phyloP scores from a whole-genome alignment of 768 basidiomycete genomes.

The Suillus paluster region DNA sequence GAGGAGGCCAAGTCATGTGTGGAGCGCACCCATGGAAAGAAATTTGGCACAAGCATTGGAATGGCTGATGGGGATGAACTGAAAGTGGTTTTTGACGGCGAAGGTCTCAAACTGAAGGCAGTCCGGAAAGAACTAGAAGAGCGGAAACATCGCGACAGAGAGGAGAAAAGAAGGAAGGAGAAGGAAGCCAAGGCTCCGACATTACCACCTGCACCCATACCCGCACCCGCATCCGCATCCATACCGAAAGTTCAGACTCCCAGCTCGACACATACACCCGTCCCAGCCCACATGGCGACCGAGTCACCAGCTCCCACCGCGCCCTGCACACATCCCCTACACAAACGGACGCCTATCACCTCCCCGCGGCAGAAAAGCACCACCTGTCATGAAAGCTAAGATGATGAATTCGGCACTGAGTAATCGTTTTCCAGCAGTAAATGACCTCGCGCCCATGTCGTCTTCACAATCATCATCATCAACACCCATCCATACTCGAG shows the following conservation, averaged over 20 bases:
- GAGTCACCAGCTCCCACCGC: conserved; percentile 34
- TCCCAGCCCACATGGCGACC: conserved; percentile 21
- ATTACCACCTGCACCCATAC: conserved; percentile 14
- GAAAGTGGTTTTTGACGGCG: conserved; percentile 79
- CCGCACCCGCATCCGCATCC: conserved; percentile 22
- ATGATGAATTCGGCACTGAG: conserved; percentile 28
- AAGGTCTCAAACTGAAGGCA: conserved; percentile 64
- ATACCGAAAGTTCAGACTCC: conserved; percentile 20
- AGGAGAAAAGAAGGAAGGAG: conserved; percentile 51
- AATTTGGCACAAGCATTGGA: conserved; percentile 52
- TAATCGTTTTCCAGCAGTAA: conserved; percentile 23
- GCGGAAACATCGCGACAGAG: conserved; percentile 48
- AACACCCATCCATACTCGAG: conserved; percentile 35
- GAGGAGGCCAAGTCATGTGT: conserved; percentile 74
- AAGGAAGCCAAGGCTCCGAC: conserved; percentile 27
- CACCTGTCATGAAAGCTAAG: conserved; percentile 27
- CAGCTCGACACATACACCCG: conserved; percentile 31
- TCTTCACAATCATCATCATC: conserved; percentile 38
- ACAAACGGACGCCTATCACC: conserved; percentile 33
- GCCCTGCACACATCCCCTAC: conserved; percentile 26
- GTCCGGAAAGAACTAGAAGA: conserved; percentile 69
- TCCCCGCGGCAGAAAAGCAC: conserved; percentile 30
- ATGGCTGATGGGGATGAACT: conserved; percentile 60
- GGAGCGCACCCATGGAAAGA: conserved; percentile 67
- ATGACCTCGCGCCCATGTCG: conserved; percentile 22